These are phyloP conservation scores for Piromyces sp. DNA, from an alignment of 192 early-diverging fungal species.

Conservation along the genomic window DNA sequence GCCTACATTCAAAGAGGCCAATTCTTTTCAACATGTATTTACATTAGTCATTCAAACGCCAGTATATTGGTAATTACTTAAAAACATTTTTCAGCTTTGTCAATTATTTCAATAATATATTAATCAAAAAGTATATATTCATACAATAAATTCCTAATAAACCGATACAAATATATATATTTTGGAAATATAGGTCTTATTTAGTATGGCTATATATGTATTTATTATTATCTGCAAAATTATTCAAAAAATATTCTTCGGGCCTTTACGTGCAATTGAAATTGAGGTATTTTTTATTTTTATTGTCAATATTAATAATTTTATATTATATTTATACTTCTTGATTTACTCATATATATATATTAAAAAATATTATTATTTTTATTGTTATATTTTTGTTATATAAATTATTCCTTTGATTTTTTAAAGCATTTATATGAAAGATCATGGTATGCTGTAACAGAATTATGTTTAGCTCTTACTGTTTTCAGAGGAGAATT, in stretches of 20 bases:
- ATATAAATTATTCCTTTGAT: too few relatives aligned
- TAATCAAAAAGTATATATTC: too few relatives aligned
- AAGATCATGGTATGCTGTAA: conserved; percentile 89
- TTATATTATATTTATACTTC: too few relatives aligned
- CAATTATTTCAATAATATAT: not conserved
- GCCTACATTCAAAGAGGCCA: conserved; percentile 16
- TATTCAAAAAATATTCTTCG: conserved; percentile 75
- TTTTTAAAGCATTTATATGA: conserved; percentile 94
- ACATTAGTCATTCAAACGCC: conserved; percentile 69
- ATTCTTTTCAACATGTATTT: conserved; percentile 82
- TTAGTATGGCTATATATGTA: conserved; percentile 62
- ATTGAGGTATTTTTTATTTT: conserved; percentile 48
- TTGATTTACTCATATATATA: too few relatives aligned
- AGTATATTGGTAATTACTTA: conserved; percentile 55
- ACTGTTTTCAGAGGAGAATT: conserved; percentile 93
- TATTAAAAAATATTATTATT: too few relatives aligned
- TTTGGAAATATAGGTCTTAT: conserved; percentile 31
- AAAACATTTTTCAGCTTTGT: too few relatives aligned
- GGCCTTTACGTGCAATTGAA: conserved; percentile 73
- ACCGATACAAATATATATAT: too few relatives aligned
- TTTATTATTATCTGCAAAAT: conserved; percentile 61
- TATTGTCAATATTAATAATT: too few relatives aligned
- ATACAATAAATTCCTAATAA: too few relatives aligned
- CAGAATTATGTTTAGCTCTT: conserved; percentile 89
- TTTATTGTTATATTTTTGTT: too few relatives aligned